These are phyloP conservation scores for Aphanomyces astaci DNA, from an alignment of 352 stramenopile species.

Conservation along the genomic window DNA sequence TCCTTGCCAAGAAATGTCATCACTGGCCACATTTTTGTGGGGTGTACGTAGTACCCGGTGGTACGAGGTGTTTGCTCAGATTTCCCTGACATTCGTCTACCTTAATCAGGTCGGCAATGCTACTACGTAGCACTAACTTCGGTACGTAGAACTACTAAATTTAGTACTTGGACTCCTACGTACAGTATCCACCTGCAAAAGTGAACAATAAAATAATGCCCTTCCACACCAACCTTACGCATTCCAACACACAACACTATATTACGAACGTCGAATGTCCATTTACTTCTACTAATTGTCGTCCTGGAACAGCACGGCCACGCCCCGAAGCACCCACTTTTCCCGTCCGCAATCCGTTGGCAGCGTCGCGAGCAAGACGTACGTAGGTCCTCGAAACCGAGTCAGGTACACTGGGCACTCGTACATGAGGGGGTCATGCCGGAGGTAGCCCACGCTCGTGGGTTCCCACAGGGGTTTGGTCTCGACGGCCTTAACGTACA, in stretches of 20 bases:
- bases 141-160: too few species aligned
- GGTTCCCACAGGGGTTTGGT: constrained; percentile 91
- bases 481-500: constrained; percentile 95
- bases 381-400: constrained; percentile 93
- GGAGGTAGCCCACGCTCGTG: constrained; percentile 92
- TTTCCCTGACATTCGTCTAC: too few species aligned
- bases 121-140: too few species aligned
- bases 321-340: constrained; percentile 93
- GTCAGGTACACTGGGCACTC: constrained; percentile 96
- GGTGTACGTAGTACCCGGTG: too few species aligned
- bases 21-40: too few species aligned
- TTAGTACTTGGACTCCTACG: too few species aligned
- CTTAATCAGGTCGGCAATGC: too few species aligned
- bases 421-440: constrained; percentile 89
- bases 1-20: too few species aligned
- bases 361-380: constrained; percentile 94
- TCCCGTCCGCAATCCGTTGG: constrained; percentile 84
- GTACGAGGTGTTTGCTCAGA: too few species aligned
- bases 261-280: not conserved
- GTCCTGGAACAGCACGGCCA: constrained; percentile 92
- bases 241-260: not conserved
- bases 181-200: too few species aligned
- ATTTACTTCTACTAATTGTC: constrained; percentile 77
- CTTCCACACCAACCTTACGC: not conserved
- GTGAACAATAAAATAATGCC: too few species aligned